phyloP scores from a whole-genome alignment of 176 grass and related monocot species.

The Oryza rufipogon region DNA sequence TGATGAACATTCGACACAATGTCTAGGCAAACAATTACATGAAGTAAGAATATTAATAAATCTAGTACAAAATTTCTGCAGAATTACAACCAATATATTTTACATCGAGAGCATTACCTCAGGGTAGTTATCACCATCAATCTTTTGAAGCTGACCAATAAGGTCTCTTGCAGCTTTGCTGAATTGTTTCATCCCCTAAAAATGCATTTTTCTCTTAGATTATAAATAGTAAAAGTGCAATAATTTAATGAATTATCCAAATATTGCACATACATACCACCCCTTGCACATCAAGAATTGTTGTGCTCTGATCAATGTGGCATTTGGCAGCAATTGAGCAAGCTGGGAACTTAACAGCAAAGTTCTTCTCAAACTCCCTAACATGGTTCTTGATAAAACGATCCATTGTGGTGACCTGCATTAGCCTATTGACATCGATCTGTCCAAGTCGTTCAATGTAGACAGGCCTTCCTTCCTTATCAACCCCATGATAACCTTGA shows the following conservation, averaged over 20 bases:
- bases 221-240: constrained; percentile 27
- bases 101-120: constrained; percentile 59
- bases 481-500: constrained; percentile 95
- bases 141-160: constrained; percentile 88
- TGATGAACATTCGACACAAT: constrained; percentile 95
- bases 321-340: constrained; percentile 84
- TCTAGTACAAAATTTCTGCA: not conserved
- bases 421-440: constrained; percentile 82
- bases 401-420: constrained; percentile 99
- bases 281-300: constrained; percentile 97
- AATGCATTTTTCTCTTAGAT: constrained; percentile 16
- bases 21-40: constrained; percentile 57
- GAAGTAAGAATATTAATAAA: not conserved
- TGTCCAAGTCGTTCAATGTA: constrained; percentile 92
- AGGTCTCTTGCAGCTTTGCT: constrained; percentile 92
- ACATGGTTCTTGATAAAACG: constrained; percentile 95
- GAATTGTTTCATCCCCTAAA: constrained; percentile 86
- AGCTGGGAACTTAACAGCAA: constrained; percentile 90
- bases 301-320: constrained; percentile 97
- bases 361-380: constrained; percentile 93
- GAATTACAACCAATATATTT: not conserved
- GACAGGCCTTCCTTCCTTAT: constrained; percentile 93
- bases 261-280: constrained; percentile 59
- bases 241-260: not conserved
- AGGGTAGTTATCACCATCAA: constrained; percentile 94